Evolutionary conservation across 495 filamentous ascomycete genomes (phyloP), one percentile per base, ranked within the genome.

Genomic region (Beverwykella pulmonaria): DNA sequence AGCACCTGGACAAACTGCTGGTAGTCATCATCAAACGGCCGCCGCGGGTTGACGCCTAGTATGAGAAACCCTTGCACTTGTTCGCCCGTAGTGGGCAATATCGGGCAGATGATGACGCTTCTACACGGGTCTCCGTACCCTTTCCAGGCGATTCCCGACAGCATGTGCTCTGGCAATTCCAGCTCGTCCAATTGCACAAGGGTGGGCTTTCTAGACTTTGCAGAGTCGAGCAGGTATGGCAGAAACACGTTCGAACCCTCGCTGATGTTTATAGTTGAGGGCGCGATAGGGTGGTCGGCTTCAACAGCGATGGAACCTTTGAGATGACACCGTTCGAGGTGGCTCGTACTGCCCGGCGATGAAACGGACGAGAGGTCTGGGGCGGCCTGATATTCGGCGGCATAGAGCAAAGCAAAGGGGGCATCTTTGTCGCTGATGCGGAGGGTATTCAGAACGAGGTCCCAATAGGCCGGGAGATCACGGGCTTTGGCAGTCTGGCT

Each of bases 1-100:
- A 66, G 17, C 2, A 68, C 36, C 14, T 61, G 46, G 39, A 68
- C 48, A 44, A 73, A 73, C 9, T 41, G 34, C 22, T 56, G 27
- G 34, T 70, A 70, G 15, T 63, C 62, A 23, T 63, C 58, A 39
- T 73, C 67, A 47, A 58, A 70, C 1, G 67, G 67, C 36, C 59
- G 54, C 10, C 67, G 61, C 1, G 67, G 67, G 48, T 73, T 73
- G 1, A 73, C 34, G 2, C 70, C 70, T 6, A 73, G 56, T 15
- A 73, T 50, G 15, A 73, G 4, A 50, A 73, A 73, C 1, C 61
- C 70, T 7, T 56, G 48, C 7, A 58, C 32, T 17, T 48, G 47
- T 17, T 60, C 48, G 29, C 53, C 26, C 14, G 53, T 56, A 17
- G 66, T 64, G 17, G 66, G 60, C 7, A 47, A 49, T 19, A 69